Conservation (phyloP, 495 filamentous ascomycete species). For the Aspergillus heteromorphus region DNA sequence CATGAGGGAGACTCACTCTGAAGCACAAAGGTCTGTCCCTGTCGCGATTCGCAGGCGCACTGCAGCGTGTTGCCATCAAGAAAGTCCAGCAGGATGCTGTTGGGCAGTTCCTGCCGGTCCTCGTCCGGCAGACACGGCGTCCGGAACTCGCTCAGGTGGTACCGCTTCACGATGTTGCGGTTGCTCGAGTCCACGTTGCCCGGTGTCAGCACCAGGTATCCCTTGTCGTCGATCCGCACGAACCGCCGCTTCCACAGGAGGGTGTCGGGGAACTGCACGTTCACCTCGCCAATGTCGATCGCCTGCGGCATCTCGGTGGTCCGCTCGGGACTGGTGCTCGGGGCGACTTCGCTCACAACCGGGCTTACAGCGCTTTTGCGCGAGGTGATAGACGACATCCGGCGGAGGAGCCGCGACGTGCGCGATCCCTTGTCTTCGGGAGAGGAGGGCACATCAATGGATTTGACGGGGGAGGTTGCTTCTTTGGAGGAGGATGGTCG, state of each 20-base stretch:
- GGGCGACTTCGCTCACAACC: constrained; percentile 53
- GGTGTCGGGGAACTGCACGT: constrained; percentile 89
- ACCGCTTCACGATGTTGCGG: constrained; percentile 62
- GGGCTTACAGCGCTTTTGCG: constrained; percentile 55
- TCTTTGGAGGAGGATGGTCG: constrained; percentile 34
- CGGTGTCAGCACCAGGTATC: constrained; percentile 67
- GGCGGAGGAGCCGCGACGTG: constrained; percentile 70
- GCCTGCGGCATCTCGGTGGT: constrained; percentile 35
- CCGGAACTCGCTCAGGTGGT: constrained; percentile 75
- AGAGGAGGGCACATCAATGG: constrained; percentile 34
- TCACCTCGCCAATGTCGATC: constrained; percentile 76
- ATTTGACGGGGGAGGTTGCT: constrained; percentile 32
- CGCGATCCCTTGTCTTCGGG: constrained; percentile 58
- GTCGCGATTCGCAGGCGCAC: constrained; percentile 74
- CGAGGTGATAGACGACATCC: constrained; percentile 67
- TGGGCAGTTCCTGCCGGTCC: constrained; percentile 81
- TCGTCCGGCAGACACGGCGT: constrained; percentile 75
- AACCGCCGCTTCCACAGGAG: constrained; percentile 87
- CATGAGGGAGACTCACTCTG: constrained; percentile 60
- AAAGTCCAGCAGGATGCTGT: constrained; percentile 81
- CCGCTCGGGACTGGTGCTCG: constrained; percentile 25
- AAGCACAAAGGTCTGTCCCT: constrained; percentile 63
- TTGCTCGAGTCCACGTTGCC: constrained; percentile 40
- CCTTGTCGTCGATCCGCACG: constrained; percentile 70
- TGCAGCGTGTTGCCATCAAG: constrained; percentile 78